Percentiles rank a stretch among this genome's conserved stretches.
These are phyloP conservation scores for Claviceps quebecensis DNA, from an alignment of 2,329 filamentous ascomycete genomes.

Conservation along the genomic window DNA sequence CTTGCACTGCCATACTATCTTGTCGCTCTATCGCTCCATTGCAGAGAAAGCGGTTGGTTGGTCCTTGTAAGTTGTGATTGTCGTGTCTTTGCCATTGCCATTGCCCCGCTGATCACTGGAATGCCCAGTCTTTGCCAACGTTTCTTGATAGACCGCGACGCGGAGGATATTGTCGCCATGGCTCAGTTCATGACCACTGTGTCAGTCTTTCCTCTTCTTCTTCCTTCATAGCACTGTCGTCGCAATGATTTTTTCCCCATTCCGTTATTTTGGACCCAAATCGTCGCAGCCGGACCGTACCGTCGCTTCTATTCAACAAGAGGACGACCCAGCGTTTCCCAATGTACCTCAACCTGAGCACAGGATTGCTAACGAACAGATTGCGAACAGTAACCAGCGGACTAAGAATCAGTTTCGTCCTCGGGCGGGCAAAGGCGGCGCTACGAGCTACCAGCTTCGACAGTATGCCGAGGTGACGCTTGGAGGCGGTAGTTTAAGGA, in stretches of 20 bases:
- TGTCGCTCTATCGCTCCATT: neutral
- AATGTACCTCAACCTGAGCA: conserved; percentile 10
- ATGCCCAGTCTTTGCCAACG: conserved; percentile 15
- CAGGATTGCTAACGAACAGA: conserved; percentile 17
- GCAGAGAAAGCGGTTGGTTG: neutral
- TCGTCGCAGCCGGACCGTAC: conserved; percentile 15
- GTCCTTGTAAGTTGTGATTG: neutral
- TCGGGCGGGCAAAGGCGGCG: conserved; percentile 74
- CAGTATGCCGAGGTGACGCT: conserved; percentile 97
- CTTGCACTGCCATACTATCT: too few species aligned
- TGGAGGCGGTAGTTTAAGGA: conserved; percentile 84
- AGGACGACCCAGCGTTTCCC: conserved; percentile 12
- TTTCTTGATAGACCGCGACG: conserved; percentile 5
- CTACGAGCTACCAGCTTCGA: conserved; percentile 77
- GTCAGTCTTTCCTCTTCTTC: conserved; percentile 18
- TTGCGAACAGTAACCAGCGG: conserved; percentile 48
- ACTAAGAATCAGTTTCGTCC: conserved; percentile 86
- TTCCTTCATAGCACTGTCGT: conserved; percentile 5
- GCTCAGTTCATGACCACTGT: conserved; percentile 29
- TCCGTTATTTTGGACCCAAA: conserved; percentile 20
- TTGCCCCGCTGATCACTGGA: conserved; percentile 30
- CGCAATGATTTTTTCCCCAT: conserved; percentile 11
- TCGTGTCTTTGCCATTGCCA: conserved; percentile 9
- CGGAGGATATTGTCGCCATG: conserved; percentile 16
- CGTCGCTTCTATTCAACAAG: conserved; percentile 17